Conservation (phyloP, 2,329 filamentous ascomycete genomes). For the Magnaporthiopsis incrustans region DNA sequence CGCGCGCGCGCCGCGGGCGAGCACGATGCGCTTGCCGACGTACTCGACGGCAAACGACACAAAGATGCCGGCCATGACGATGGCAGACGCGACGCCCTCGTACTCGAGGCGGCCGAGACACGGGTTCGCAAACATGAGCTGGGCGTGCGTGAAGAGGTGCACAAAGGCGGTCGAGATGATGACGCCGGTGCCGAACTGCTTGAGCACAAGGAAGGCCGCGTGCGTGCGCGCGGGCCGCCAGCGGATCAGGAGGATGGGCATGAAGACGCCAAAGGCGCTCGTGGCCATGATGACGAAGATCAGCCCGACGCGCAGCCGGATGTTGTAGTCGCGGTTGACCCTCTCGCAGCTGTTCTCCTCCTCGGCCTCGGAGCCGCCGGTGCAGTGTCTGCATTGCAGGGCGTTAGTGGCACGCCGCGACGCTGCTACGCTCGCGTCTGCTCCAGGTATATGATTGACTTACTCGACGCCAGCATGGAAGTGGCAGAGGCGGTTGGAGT, state of each 20-base stretch:
- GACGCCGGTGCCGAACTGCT: constrained; percentile 68
- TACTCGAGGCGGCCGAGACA: constrained; percentile 60
- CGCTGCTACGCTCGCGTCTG: too few species aligned
- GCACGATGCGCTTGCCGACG: constrained; percentile 50
- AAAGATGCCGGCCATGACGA: constrained; percentile 68
- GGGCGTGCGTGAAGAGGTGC: constrained; percentile 66
- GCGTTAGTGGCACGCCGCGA: constrained; percentile 2
- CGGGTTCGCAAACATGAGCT: constrained; percentile 62
- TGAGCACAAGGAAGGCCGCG: constrained; percentile 53
- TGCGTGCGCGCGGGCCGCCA: constrained; percentile 42
- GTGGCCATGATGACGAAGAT: constrained; percentile 65
- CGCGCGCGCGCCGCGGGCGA: constrained; percentile 22
- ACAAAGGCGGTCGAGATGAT: constrained; percentile 66
- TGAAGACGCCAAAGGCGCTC: constrained; percentile 59
- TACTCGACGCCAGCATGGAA: constrained; percentile 71
- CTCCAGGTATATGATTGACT: constrained; percentile 21
- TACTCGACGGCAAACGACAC: constrained; percentile 67
- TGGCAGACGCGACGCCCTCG: constrained; percentile 60
- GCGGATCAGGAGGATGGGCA: constrained; percentile 54
- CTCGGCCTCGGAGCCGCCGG: constrained; percentile 37
- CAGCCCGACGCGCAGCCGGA: constrained; percentile 60
- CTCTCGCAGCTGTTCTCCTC: constrained; percentile 34
- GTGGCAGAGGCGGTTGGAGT: constrained; percentile 45
- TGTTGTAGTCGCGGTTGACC: constrained; percentile 51
- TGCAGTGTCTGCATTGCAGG: constrained; percentile 44